These are phyloP conservation scores for Pseudoturritis turrita DNA, from an alignment of 345 rosid genomes.

Conservation along the genomic window DNA sequence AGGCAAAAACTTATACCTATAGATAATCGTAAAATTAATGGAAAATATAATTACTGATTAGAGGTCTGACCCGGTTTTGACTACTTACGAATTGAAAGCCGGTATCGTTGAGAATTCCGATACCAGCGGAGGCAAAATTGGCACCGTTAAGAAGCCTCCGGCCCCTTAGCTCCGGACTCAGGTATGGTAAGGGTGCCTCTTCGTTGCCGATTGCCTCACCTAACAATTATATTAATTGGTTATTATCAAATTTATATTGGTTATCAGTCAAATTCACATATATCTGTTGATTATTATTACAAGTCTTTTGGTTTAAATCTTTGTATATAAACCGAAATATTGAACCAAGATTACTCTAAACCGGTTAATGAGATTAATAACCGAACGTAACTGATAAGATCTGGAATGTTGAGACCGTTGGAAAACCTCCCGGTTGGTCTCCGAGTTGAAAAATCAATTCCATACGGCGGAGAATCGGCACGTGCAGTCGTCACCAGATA, in stretches of 20 bases:
- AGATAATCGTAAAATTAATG: background rate
- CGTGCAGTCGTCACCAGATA: conserved; percentile 74
- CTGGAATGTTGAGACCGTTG: conserved; percentile 81
- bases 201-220: conserved; percentile 64
- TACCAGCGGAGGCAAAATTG: conserved; percentile 92
- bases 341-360: background rate
- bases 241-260: too few species aligned
- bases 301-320: background rate
- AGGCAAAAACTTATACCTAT: background rate
- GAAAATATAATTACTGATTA: background rate
- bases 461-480: conserved; percentile 71
- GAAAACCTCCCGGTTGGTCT: conserved; percentile 79
- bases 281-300: background rate
- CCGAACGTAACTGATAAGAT: conserved; percentile 54
- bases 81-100: conserved; percentile 78
- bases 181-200: conserved; percentile 63
- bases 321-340: background rate
- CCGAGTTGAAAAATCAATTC: conserved; percentile 63
- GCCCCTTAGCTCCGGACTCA: conserved; percentile 62
- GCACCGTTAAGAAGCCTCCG: conserved; percentile 68
- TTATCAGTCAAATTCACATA: background rate
- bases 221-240: conserved; percentile 18
- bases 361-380: background rate
- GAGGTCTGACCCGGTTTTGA: background rate
- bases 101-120: conserved; percentile 87